Conservation (phyloP, 2,329 filamentous ascomycete genomes). For the Albophoma yamanashiensis region DNA sequence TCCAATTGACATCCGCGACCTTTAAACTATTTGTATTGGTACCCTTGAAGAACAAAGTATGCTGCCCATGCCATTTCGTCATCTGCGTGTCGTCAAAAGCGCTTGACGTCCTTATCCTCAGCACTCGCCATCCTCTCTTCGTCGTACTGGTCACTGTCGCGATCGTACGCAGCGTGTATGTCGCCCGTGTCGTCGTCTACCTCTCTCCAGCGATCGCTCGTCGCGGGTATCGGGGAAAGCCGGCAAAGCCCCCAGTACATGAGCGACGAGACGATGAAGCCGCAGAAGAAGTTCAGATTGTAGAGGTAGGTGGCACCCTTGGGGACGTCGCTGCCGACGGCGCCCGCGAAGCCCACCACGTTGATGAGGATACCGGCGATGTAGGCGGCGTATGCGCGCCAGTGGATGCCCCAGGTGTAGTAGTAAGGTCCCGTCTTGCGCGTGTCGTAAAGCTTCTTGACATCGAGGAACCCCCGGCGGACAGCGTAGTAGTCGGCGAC, state of each 20-base stretch:
- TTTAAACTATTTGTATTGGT: neutral
- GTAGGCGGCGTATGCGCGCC: conserved; percentile 77
- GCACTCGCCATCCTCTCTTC: conserved; percentile 16
- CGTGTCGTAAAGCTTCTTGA: conserved; percentile 70
- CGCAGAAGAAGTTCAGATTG: conserved; percentile 82
- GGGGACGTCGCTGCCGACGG: conserved; percentile 61
- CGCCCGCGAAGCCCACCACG: conserved; percentile 82
- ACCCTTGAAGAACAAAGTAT: neutral
- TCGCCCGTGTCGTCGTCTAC: conserved; percentile 54
- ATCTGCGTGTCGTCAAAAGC: conserved; percentile 4
- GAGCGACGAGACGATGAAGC: conserved; percentile 58
- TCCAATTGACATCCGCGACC: too few species aligned
- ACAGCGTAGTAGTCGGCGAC: conserved; percentile 81
- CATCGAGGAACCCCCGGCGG: conserved; percentile 68
- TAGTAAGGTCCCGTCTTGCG: conserved; percentile 60
- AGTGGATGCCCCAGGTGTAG: conserved; percentile 64
- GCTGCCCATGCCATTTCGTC: neutral
- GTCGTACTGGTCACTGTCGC: conserved; percentile 25
- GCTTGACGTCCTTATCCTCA: conserved; percentile 1
- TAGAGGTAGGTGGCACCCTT: conserved; percentile 76
- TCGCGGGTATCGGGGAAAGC: conserved; percentile 62
- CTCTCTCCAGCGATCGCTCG: conserved; percentile 68
- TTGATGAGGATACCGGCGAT: conserved; percentile 79
- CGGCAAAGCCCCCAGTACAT: conserved; percentile 63
- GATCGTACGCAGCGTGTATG: conserved; percentile 34